Evolutionary conservation across 345 rosid species (phyloP).

Genomic region (Ailanthus altissimus): DNA sequence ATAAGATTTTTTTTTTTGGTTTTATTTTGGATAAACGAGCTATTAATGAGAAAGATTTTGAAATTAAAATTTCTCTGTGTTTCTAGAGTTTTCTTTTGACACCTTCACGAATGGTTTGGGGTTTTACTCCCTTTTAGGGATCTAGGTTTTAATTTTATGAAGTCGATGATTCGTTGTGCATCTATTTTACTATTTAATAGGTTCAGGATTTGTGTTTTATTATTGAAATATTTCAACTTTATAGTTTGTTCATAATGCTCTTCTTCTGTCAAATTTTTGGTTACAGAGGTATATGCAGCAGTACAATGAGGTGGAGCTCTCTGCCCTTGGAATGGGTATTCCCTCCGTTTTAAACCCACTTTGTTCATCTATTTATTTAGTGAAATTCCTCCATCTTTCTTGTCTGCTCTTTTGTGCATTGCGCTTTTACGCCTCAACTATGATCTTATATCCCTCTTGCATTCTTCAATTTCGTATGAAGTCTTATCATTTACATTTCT

Average conservation of each 20-base stretch:
- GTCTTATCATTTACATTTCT: neutral
- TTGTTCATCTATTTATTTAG: neutral
- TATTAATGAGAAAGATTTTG: neutral
- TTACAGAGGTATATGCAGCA: conserved; percentile 96
- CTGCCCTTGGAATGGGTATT: conserved; percentile 98
- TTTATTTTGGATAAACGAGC: neutral
- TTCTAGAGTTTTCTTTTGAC: neutral
- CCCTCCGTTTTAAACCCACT: neutral
- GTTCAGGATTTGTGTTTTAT: neutral
- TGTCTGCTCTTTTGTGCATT: neutral
- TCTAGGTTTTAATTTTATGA: conserved; percentile 9
- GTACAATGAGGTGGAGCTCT: conserved; percentile 78
- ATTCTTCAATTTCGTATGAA: neutral
- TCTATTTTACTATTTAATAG: neutral
- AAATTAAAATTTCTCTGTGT: conserved; percentile 3
- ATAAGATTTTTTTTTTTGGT: neutral
- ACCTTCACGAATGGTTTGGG: neutral
- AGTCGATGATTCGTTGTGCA: neutral
- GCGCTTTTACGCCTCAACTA: too few relatives aligned
- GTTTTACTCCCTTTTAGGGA: neutral
- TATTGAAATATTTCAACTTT: neutral
- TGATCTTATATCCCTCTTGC: neutral
- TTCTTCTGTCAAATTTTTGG: conserved; percentile 13
- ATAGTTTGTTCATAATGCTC: neutral
- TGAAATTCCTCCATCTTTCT: neutral